Percentiles rank a stretch among this genome's conserved stretches.
These are phyloP conservation scores for Parastagonospora avenae DNA, from an alignment of 2,329 filamentous ascomycete species.

Conservation along the genomic window DNA sequence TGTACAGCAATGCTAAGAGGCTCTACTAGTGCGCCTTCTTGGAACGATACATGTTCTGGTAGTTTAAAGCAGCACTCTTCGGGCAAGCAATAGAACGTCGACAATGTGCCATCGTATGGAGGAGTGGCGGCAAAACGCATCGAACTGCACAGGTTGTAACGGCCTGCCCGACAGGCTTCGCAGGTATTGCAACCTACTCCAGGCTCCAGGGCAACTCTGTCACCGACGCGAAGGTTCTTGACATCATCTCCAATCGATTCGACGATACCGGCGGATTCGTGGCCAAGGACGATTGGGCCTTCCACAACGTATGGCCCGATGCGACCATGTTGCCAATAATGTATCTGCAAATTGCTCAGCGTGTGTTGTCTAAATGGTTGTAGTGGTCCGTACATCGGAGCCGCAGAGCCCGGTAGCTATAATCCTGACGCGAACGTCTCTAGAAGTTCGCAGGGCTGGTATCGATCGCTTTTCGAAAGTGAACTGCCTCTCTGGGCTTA, in stretches of 20 bases:
- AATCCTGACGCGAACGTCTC: constrained; percentile 77
- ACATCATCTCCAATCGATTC: constrained; percentile 21
- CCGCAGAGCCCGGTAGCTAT: constrained; percentile 85
- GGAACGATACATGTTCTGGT: constrained; percentile 14
- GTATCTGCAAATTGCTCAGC: constrained; percentile 50
- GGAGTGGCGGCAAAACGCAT: constrained; percentile 27
- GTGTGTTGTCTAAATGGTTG: background rate
- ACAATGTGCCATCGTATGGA: constrained; percentile 22
- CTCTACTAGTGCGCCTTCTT: constrained; percentile 27
- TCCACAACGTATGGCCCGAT: constrained; percentile 22
- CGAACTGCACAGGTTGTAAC: constrained; percentile 26
- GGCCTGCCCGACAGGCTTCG: constrained; percentile 10
- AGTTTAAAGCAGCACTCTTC: constrained; percentile 24
- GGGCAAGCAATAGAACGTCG: constrained; percentile 18
- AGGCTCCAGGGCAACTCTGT: constrained; percentile 33
- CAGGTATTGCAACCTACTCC: constrained; percentile 25
- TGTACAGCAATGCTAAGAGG: constrained; percentile 26
- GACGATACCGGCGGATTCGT: constrained; percentile 29
- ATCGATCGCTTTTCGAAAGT: constrained; percentile 71
- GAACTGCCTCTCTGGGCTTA: constrained; percentile 9
- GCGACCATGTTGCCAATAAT: constrained; percentile 21
- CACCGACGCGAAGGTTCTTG: constrained; percentile 19
- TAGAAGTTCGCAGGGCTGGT: constrained; percentile 64
- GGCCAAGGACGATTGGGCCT: constrained; percentile 27
- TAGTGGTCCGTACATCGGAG: constrained; percentile 53